A percentile compares a stretch with the other conserved stretches of the same genome.
Evolutionary conservation across 371 early-diverging fungal genomes (phyloP).

Genomic region (Mortierella sp.): DNA sequence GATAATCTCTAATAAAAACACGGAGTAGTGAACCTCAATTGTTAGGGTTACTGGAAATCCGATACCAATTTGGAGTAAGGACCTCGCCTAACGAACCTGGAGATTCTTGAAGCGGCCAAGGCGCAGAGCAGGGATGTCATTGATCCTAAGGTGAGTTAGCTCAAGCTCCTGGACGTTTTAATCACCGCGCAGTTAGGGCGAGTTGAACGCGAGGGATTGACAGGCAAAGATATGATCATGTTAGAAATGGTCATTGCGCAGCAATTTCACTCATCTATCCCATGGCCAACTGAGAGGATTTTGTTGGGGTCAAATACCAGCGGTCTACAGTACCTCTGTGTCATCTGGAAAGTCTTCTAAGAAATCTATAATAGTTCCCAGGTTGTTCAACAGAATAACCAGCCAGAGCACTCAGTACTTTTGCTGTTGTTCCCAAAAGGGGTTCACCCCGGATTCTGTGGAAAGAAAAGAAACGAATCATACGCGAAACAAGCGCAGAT

Average conservation of each 20-base stretch:
- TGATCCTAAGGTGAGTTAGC: slow-evolving; percentile 81
- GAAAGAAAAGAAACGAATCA: neutral
- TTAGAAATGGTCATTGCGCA: too few relatives aligned
- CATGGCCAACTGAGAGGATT: too few relatives aligned
- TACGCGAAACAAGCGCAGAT: neutral
- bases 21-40: neutral
- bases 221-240: neutral
- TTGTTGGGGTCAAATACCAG: too few relatives aligned
- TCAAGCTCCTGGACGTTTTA: slow-evolving; percentile 73
- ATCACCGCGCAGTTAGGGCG: too few relatives aligned
- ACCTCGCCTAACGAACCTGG: slow-evolving; percentile 57
- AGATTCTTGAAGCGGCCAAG: slow-evolving; percentile 78
- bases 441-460: neutral
- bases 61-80: neutral
- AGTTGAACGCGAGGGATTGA: too few relatives aligned
- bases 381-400: neutral
- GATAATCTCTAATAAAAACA: slow-evolving; percentile 67
- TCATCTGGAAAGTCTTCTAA: slow-evolving; percentile 62
- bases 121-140: slow-evolving; percentile 64
- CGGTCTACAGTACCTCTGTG: slow-evolving; percentile 44
- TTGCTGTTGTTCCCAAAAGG: too few relatives aligned
- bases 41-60: neutral
- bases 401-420: neutral
- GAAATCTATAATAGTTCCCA: slow-evolving; percentile 34
- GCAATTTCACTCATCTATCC: too few relatives aligned